Evolutionary conservation across 2,329 filamentous ascomycete genomes (phyloP), one percentile per base, ranked within the genome.

Genomic region (Alternaria consortialis): DNA sequence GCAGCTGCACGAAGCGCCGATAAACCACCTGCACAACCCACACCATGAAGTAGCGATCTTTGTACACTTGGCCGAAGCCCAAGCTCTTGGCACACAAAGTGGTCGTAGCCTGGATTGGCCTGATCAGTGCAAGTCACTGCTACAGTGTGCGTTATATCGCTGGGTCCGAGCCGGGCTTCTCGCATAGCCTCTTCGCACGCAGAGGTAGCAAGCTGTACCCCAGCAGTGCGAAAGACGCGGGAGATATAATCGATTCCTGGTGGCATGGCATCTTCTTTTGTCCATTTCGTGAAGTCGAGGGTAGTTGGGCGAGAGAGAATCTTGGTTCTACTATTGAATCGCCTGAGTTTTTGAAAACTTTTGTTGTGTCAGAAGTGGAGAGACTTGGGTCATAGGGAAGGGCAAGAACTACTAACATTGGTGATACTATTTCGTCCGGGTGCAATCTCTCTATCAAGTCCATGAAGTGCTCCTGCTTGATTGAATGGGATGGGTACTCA

Each of bases 1-100:
- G 88, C 88, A 0, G 87, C 90, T n/a, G 62, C 56, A 1, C 74
- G 66, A 42, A 74, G 53, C 9, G 74, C 67, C 15, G 77, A 71
- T 5, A 80, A 65, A 1, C 79, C 79, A 15, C 79, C 79, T 1
- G 79, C 79, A 37, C 79, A 81, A 0, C 79, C 79, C 0, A 80
- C 76, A 12, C 79, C 79, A 17, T 77, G 69, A 1, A 81, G 63
- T 1, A 81, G 67, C 2, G 70, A 71, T 13, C 78, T 64, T 23
- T 80, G 74, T 5, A 77, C 76, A 9, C 66, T 63, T n/a, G 61
- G 40, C 11, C 40, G 56, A 8, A 81, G 62, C 0, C 71, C 65
- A 9, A 81, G 72, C 25, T 68, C 66, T 37, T 75, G 67, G n/a
- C 71, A 66, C 9, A 81, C 79, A 2, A 77, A 68, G 9, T 78